Conservation (phyloP, 2,329 filamentous ascomycete species). For the Talaromyces atroroseus region DNA sequence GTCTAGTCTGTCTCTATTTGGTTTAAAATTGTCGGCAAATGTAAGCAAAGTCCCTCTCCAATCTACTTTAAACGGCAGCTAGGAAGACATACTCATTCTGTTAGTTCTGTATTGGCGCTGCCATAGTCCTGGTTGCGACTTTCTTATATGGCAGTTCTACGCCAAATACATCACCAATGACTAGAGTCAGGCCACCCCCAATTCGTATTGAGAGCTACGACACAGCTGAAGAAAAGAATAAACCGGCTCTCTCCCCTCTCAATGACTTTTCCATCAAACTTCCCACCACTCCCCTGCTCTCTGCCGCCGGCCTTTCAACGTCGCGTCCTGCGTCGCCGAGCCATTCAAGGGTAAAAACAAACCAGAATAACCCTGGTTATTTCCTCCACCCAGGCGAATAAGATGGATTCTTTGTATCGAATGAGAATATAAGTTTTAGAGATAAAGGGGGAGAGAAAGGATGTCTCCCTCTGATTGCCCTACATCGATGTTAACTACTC, state of each 20-base stretch:
- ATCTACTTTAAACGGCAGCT: background rate
- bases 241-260: slow-evolving; percentile 24
- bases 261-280: slow-evolving; percentile 45
- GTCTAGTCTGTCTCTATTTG: slow-evolving; percentile 79
- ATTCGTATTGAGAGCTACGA: slow-evolving; percentile 67
- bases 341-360: slow-evolving; percentile 37
- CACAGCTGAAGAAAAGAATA: slow-evolving; percentile 56
- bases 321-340: slow-evolving; percentile 50
- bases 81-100: background rate
- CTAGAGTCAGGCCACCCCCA: slow-evolving; percentile 33
- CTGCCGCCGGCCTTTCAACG: slow-evolving; percentile 44
- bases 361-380: slow-evolving; percentile 33
- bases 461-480: background rate
- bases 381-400: slow-evolving; percentile 30
- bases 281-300: slow-evolving; percentile 43
- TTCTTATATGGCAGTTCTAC: slow-evolving; percentile 71
- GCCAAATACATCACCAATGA: slow-evolving; percentile 41
- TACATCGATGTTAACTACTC: background rate
- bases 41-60: slow-evolving; percentile 47
- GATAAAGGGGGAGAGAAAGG: background rate
- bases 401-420: background rate
- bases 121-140: slow-evolving; percentile 71
- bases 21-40: slow-evolving; percentile 65
- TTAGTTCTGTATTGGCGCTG: slow-evolving; percentile 77
- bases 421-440: background rate